phyloP scores from a whole-genome alignment of 495 filamentous ascomycete species.

The Penicillium cosmopolitanum region DNA sequence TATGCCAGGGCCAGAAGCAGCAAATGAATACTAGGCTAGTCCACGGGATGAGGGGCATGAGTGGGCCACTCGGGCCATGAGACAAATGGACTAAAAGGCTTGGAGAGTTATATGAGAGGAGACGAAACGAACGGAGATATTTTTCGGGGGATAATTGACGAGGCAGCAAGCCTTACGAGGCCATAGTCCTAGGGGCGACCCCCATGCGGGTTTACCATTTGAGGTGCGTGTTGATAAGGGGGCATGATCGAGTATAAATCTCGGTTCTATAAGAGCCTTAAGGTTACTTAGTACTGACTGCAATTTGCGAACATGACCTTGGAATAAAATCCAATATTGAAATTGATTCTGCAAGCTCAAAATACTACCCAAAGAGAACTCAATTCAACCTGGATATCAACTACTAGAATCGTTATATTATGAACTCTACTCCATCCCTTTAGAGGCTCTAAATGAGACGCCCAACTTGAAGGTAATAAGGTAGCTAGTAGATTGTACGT shows the following conservation, averaged over 20 bases:
- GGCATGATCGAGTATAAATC: too few species aligned
- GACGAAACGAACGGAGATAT: not conserved
- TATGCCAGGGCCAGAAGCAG: not conserved
- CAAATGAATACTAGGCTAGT: not conserved
- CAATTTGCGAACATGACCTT: not conserved
- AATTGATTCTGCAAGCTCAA: too few species aligned
- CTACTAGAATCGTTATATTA: too few species aligned
- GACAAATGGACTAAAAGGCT: not conserved
- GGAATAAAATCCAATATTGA: too few species aligned
- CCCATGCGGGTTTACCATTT: not conserved
- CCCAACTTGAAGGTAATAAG: too few species aligned
- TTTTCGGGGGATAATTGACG: not conserved
- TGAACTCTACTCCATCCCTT: too few species aligned
- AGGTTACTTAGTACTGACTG: not conserved
- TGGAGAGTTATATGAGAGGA: not conserved
- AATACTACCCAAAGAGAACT: too few species aligned
- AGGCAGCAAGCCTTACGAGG: not conserved
- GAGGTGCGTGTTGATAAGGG: slow-evolving; percentile 6
- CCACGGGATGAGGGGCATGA: not conserved
- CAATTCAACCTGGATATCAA: too few species aligned
- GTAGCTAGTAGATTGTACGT: too few species aligned
- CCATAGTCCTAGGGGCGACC: slow-evolving; percentile 6
- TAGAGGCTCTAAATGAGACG: too few species aligned
- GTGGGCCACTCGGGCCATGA: not conserved
- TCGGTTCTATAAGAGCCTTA: too few species aligned